Evolutionary conservation across 202 grass and related monocot species (phyloP).

Genomic region (Elaeis oleifera): DNA sequence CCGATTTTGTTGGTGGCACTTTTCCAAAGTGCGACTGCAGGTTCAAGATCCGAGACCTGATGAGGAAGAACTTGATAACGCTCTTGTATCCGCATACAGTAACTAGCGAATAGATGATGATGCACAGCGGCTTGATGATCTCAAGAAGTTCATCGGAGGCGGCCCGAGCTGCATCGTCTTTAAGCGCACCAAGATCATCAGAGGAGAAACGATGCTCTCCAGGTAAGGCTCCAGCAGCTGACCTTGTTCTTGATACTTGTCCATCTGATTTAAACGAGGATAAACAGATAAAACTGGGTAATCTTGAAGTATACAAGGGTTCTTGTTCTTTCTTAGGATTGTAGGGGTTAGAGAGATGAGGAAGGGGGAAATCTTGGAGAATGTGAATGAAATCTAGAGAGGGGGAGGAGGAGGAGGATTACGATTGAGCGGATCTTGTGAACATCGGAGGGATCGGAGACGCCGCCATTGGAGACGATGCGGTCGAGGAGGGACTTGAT

Average conservation of each 20-base stretch:
- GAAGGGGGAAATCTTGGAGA: neutral
- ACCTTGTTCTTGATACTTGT: slow-evolving; percentile 95
- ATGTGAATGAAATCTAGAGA: neutral
- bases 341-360: no score
- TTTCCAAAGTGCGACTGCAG: slow-evolving; percentile 71
- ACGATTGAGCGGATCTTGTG: slow-evolving; percentile 83
- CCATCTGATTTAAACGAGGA: slow-evolving; percentile 49
- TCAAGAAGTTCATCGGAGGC: slow-evolving; percentile 38
- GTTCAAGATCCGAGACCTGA: slow-evolving; percentile 93
- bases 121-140: slow-evolving; percentile 78
- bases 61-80: slow-evolving; percentile 79
- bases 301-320: neutral
- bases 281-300: neutral
- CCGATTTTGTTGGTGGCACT: slow-evolving; percentile 50
- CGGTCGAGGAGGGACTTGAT: slow-evolving; percentile 54
- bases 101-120: slow-evolving; percentile 82
- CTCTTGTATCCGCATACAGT: slow-evolving; percentile 88
- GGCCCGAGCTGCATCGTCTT: slow-evolving; percentile 49
- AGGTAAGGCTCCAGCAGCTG: slow-evolving; percentile 93
- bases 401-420: slow-evolving; percentile 12
- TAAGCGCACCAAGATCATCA: slow-evolving; percentile 66
- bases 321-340: no score
- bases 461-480: slow-evolving; percentile 47
- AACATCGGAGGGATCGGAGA: slow-evolving; percentile 45
- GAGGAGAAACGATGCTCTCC: slow-evolving; percentile 57